Evolutionary conservation across 192 early-diverging fungal species (phyloP).

Genomic region (Mortierella hygrophila): DNA sequence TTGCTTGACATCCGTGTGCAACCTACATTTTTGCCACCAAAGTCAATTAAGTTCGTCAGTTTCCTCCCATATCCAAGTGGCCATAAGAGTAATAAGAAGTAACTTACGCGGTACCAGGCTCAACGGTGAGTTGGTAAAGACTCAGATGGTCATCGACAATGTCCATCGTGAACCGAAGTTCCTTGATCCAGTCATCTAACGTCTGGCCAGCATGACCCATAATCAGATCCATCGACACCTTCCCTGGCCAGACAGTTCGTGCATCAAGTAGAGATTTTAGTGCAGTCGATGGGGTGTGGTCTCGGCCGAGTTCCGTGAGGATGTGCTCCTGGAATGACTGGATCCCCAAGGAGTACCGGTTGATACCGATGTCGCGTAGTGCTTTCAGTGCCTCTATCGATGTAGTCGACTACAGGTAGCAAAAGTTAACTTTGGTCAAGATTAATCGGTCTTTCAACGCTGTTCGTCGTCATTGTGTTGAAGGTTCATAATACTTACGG

Average conservation of each 20-base stretch:
- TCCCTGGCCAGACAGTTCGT: slow-evolving; percentile 56
- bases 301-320: slow-evolving; percentile 58
- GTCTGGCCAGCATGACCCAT: slow-evolving; percentile 64
- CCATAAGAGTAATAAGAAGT: background rate
- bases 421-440: slow-evolving; percentile 27
- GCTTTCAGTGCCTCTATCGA: slow-evolving; percentile 33
- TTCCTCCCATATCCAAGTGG: no score
- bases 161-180: slow-evolving; percentile 59
- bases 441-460: background rate
- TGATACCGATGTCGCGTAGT: slow-evolving; percentile 62
- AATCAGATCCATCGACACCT: slow-evolving; percentile 66
- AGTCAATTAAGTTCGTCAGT: background rate
- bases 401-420: slow-evolving; percentile 41
- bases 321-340: slow-evolving; percentile 61
- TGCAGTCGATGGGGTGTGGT: slow-evolving; percentile 60
- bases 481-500: slow-evolving; percentile 42
- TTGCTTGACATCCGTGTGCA: slow-evolving; percentile 51
- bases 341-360: slow-evolving; percentile 65
- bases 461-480: background rate
- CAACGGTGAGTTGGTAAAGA: slow-evolving; percentile 67
- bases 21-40: slow-evolving; percentile 28
- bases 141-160: slow-evolving; percentile 66
- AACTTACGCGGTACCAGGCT: slow-evolving; percentile 64
- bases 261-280: slow-evolving; percentile 58
- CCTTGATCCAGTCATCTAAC: slow-evolving; percentile 56